Percentiles rank a stretch among this genome's conserved stretches.
These are phyloP conservation scores for Penicillium sclerotigenum DNA, from an alignment of 2,329 filamentous ascomycete genomes.

Conservation along the genomic window DNA sequence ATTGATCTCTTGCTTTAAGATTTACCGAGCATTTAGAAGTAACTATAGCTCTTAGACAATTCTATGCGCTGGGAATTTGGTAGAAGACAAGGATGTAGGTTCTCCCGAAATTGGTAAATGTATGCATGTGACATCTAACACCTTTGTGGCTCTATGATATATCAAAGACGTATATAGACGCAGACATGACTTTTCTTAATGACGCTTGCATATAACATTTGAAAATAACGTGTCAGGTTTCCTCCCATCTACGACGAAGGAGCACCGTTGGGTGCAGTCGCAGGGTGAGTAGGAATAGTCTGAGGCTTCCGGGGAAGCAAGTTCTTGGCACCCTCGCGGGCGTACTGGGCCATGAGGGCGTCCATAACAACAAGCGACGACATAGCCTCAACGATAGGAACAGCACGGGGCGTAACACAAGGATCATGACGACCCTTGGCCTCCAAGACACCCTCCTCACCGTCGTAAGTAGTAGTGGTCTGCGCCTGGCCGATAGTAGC, in stretches of 20 bases:
- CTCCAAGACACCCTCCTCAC: slow-evolving; percentile 71
- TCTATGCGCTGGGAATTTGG: neutral
- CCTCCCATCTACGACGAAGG: slow-evolving; percentile 2
- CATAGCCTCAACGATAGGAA: slow-evolving; percentile 76
- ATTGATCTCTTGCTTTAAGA: neutral
- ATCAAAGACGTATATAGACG: neutral
- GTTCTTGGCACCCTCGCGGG: slow-evolving; percentile 50
- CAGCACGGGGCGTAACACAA: slow-evolving; percentile 82
- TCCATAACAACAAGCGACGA: slow-evolving; percentile 84
- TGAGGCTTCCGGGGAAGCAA: slow-evolving; percentile 44
- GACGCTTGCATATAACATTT: slow-evolving; percentile 6
- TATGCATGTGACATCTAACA: neutral
- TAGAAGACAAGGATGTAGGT: neutral
- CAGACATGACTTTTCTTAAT: neutral
- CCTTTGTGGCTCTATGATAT: slow-evolving; percentile 3
- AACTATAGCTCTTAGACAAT: neutral
- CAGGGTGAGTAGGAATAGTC: slow-evolving; percentile 36
- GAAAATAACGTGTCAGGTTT: neutral
- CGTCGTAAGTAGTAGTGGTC: slow-evolving; percentile 75
- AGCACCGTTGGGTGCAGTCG: slow-evolving; percentile 22
- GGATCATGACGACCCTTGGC: slow-evolving; percentile 95
- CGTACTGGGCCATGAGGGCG: slow-evolving; percentile 77
- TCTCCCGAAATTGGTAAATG: neutral
- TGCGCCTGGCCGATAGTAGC: slow-evolving; percentile 91
- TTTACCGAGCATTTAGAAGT: neutral